Evolutionary conservation across 257 asterid genomes (phyloP).

Genomic region (Salvia miltiorrhiza): DNA sequence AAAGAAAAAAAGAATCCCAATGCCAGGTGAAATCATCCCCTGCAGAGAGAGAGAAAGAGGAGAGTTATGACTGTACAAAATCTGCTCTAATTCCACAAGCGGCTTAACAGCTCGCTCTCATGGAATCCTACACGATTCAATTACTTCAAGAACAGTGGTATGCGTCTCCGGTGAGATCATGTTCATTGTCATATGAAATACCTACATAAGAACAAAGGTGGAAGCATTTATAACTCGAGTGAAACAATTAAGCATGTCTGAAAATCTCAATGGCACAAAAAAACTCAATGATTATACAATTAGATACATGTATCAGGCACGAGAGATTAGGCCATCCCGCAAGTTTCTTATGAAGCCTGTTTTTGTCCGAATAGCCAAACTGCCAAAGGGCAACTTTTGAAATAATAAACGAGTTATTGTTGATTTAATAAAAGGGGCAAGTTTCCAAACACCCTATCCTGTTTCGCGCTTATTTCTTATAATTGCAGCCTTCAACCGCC

Average conservation of each 20-base stretch:
- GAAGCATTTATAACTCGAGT: background rate
- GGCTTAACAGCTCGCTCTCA: constrained; percentile 31
- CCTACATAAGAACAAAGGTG: constrained; percentile 33
- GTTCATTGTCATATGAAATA: constrained; percentile 66
- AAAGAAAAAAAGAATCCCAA: background rate
- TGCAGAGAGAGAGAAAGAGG: background rate
- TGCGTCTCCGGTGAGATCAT: constrained; percentile 81
- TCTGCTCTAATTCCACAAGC: background rate
- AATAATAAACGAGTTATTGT: no score
- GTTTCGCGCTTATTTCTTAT: no score
- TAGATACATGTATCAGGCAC: no score
- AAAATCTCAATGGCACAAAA: background rate
- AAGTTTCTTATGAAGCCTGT: no score
- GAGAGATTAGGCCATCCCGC: no score
- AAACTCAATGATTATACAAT: background rate
- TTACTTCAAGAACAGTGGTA: constrained; percentile 65
- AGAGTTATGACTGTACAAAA: constrained; percentile 12
- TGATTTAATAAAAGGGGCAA: no score
- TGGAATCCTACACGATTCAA: constrained; percentile 66
- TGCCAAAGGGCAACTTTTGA: no score
- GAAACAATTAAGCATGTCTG: background rate
- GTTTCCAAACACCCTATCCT: no score
- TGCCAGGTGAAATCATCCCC: background rate
- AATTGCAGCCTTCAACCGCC: no score
- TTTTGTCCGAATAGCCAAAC: no score